Base-by-base conservation (phyloP, 805 yeast species). In the Torulaspora franciscae region DNA sequence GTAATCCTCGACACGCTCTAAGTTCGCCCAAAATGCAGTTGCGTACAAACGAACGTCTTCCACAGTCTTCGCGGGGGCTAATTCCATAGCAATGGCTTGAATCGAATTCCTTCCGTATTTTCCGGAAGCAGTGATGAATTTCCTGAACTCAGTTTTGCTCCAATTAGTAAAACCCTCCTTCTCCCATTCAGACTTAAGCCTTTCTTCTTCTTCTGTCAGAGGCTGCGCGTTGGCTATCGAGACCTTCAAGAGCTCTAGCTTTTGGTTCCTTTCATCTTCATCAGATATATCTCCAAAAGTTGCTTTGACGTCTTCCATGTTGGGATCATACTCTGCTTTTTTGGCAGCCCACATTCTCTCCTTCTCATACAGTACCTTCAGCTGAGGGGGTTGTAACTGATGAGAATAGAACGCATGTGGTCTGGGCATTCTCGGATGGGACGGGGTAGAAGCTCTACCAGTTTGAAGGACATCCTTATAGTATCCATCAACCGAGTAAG, bases 91-190 rank as follows among this genome's bases (percentile, higher is more conserved):
- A 45, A 93, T 90, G 2, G 77, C 76, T 29, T 72, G 72, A 40
- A 85, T 67, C 19, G 86, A 77, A 52, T 85, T 79, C 44, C 96
- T 76, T 7, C 99, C 98, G 62, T 83, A 79, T 62, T 86, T 85
- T 8, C 84, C 83, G 61, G 81, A 76, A 33, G 81, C 69, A 40
- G 78, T 78, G 40, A 93, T 80, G 58, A 89, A 89, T 49, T 85
- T 85, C 49, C 80, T 79, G 61, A 91, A 91, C 56, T 93, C 98
- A 45, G 91, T 76, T 62, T 96, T 77, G 45, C 82, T 79, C 96
- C 96, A 90, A 61, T 81, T 79, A 40, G 79, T 66, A 62, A 76
- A 91, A 0, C 97, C 98, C 53, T 81, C 76, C 10, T 64, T 61
- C 42, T 83, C 68, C 41, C 80, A 64, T 33, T 81, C 75, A 37